These are phyloP conservation scores for Pleodorina starrii DNA, from an alignment of 139 green algal genomes.

Conservation along the genomic window DNA sequence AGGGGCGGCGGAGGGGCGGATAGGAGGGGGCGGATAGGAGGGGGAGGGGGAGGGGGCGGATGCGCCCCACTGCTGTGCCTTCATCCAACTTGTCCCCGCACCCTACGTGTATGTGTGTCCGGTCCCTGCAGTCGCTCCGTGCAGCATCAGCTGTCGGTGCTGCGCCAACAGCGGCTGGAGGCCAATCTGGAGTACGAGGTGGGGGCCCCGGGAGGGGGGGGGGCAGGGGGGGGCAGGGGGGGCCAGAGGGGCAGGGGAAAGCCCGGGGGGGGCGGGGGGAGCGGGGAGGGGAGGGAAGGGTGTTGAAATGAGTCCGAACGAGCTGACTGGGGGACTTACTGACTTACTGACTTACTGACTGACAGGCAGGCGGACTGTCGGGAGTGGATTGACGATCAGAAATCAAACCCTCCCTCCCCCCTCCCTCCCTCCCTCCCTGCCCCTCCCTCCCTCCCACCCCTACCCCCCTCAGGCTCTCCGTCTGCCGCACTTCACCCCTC, in stretches of 20 bases:
- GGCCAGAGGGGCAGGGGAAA: too few species aligned
- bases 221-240: too few species aligned
- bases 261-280: too few species aligned
- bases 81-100: background rate
- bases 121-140: background rate
- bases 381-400: too few species aligned
- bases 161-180: slow-evolving; percentile 37
- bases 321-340: too few species aligned
- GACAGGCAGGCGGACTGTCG: too few species aligned
- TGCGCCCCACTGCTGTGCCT: background rate
- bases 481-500: slow-evolving; percentile 45
- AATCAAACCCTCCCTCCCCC: too few species aligned
- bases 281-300: too few species aligned
- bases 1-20: background rate
- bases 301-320: too few species aligned
- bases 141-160: slow-evolving; percentile 40
- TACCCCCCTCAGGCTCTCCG: slow-evolving; percentile 15
- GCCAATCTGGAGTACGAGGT: slow-evolving; percentile 42
- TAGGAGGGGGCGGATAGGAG: background rate
- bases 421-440: background rate
- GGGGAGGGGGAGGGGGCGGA: background rate
- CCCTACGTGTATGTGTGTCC: background rate
- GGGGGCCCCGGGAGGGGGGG: too few species aligned
- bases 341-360: too few species aligned
- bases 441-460: background rate